Evolutionary conservation across 331 rosid genomes (phyloP).

Genomic region (Quercus tomentella): DNA sequence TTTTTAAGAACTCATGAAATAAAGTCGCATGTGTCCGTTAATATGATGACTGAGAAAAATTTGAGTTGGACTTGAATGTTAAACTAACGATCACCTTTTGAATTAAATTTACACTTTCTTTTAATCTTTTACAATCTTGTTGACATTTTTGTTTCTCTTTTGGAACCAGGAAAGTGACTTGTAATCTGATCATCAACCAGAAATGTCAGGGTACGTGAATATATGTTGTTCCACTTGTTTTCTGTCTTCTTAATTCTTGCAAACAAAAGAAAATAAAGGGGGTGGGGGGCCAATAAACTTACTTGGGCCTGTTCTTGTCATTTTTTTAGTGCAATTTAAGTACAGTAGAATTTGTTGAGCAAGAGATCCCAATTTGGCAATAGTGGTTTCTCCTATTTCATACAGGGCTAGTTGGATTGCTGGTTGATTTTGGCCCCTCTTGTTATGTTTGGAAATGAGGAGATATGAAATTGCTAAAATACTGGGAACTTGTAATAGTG

Average conservation of each 20-base stretch:
- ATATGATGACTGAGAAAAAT: not conserved
- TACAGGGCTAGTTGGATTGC: not conserved
- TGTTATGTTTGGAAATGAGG: not conserved
- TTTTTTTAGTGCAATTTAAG: not conserved
- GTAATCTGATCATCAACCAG: not conserved
- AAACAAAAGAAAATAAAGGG: too few species aligned
- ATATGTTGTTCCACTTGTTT: not conserved
- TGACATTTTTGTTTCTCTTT: not conserved
- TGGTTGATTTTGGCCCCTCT: not conserved
- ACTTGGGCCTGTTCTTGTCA: too few species aligned
- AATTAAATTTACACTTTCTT: not conserved
- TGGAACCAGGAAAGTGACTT: conserved; percentile 15
- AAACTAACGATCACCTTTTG: not conserved
- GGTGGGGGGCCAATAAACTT: not conserved
- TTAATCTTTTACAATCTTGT: not conserved
- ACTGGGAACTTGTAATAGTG: not conserved
- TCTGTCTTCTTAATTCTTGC: too few species aligned
- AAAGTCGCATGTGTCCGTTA: not conserved
- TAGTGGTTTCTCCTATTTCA: not conserved
- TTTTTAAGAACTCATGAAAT: not conserved
- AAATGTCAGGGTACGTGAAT: conserved; percentile 28
- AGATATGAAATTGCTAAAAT: not conserved
- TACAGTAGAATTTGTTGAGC: not conserved
- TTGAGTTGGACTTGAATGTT: not conserved
- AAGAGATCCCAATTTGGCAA: not conserved